These are phyloP conservation scores for Irpex sp. DNA, from an alignment of 1,284 basidiomycete species.

Conservation along the genomic window DNA sequence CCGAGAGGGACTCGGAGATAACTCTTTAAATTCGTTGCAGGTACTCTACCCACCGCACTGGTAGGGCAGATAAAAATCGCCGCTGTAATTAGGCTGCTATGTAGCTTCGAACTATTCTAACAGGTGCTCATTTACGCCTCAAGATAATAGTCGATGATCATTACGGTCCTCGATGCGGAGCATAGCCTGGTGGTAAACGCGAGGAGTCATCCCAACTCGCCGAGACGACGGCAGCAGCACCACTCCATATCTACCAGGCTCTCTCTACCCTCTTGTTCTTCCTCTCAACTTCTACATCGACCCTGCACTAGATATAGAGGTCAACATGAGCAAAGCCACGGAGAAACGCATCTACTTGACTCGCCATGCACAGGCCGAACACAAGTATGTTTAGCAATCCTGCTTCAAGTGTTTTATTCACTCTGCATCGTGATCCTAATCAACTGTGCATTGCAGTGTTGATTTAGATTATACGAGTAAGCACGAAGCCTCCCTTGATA, in stretches of 20 bases:
- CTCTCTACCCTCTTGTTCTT: not conserved
- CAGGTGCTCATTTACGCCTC: not conserved
- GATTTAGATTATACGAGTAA: conserved; percentile 22
- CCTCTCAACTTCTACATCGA: not conserved
- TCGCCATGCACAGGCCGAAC: conserved; percentile 27
- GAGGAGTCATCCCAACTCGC: not conserved
- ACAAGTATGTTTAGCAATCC: conserved; percentile 21
- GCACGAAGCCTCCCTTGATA: conserved; percentile 2
- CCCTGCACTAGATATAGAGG: not conserved
- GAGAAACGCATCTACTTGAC: conserved; percentile 27
- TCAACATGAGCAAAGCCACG: conserved; percentile 22
- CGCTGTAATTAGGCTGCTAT: no score
- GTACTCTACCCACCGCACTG: no score
- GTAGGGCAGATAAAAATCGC: no score
- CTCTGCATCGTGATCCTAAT: not conserved
- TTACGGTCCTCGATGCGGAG: not conserved
- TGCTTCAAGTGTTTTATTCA: not conserved
- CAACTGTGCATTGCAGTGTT: conserved; percentile 15
- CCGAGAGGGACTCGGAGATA: no score
- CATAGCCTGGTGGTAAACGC: not conserved
- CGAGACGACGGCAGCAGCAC: not conserved
- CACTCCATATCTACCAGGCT: not conserved
- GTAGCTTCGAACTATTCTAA: no score
- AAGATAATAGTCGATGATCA: not conserved
- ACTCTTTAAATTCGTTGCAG: no score